Evolutionary conservation across 2,329 filamentous ascomycete genomes (phyloP), one percentile per base, ranked within the genome.

Genomic region (Aspergillus sp.): DNA sequence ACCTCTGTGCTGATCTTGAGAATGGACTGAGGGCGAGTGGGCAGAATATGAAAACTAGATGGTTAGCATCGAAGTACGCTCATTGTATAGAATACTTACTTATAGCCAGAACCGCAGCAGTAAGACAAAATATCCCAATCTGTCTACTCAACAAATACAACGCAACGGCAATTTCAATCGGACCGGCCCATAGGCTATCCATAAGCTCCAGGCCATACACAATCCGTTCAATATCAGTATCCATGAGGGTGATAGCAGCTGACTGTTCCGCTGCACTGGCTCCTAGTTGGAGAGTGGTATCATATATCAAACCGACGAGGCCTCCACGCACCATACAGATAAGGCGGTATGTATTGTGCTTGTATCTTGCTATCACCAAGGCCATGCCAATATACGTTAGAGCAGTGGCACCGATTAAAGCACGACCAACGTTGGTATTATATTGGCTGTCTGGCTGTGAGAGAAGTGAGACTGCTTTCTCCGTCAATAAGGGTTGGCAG

Each of bases 221-320:
- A 19, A 59, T 57, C 8, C 52, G 49, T 31, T 72, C 70, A 5
- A 76, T 64, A 41, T 75, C 72, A 1, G 70, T 67, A 11, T 66
- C 70, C 70, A 76, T 76, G 6, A 75, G 57, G 1, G 71, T 75
- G 5, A 71, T 51, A 1, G 72, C 62, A 1, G 65, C 64, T 1
- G 62, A 60, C 19, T 70, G 67, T 11, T 68, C 63, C 26, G 63
- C 54, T 1, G 56, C 48, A 0, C 55, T 48, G 0, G 58, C 53
- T 8, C 58, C 58, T 11, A 72, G 47, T 1, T 54, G 50, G 1
- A 73, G 45, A 0, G 72, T 74, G 50, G 75, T 74, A 12, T 67
- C 60, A 48, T 74, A 79, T 3, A 80, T 69, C 27, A 77, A 45
- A 0, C 69, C 67, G 6, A 71, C 57, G 10, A 72, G 46, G 2